These are phyloP conservation scores for Colletotrichum sp. DNA, from an alignment of 2,329 filamentous ascomycete species.

Conservation along the genomic window DNA sequence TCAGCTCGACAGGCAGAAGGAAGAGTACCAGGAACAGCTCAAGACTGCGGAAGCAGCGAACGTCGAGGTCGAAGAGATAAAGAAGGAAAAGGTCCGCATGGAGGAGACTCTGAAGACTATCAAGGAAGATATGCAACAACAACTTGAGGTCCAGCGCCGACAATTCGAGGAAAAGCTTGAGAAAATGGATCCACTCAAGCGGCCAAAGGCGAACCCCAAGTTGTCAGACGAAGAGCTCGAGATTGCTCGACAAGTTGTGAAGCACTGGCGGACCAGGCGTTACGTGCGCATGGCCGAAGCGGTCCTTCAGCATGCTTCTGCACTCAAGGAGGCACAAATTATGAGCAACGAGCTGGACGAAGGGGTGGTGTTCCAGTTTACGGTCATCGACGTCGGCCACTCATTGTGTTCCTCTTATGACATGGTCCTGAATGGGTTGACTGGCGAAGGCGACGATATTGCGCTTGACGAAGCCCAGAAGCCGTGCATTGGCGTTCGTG, in stretches of 20 bases:
- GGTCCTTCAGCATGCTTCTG: constrained; percentile 84
- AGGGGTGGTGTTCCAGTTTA: constrained; percentile 92
- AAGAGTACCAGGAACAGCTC: constrained; percentile 80
- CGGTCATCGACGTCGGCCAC: constrained; percentile 87
- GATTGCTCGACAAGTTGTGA: constrained; percentile 69
- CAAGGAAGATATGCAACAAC: constrained; percentile 88
- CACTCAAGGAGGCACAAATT: constrained; percentile 93
- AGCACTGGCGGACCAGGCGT: constrained; percentile 82
- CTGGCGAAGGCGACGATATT: constrained; percentile 82
- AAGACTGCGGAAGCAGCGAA: constrained; percentile 77
- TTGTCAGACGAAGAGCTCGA: constrained; percentile 76
- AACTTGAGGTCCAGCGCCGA: constrained; percentile 82
- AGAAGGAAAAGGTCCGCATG: constrained; percentile 83
- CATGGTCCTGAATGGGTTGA: constrained; percentile 90
- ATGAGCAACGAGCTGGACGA: constrained; percentile 98
- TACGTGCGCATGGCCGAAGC: constrained; percentile 95
- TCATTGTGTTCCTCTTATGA: constrained; percentile 93
- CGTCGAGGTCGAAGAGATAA: constrained; percentile 83
- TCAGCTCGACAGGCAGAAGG: constrained; percentile 83
- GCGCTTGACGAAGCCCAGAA: constrained; percentile 83
- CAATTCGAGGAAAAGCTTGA: constrained; percentile 86
- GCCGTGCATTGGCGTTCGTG: constrained; percentile 87
- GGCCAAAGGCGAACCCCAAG: constrained; percentile 64
- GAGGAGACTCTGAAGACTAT: constrained; percentile 78
- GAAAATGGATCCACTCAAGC: constrained; percentile 70